phyloP scores from a whole-genome alignment of 345 rosid species.

The Boechera retrofracta region DNA sequence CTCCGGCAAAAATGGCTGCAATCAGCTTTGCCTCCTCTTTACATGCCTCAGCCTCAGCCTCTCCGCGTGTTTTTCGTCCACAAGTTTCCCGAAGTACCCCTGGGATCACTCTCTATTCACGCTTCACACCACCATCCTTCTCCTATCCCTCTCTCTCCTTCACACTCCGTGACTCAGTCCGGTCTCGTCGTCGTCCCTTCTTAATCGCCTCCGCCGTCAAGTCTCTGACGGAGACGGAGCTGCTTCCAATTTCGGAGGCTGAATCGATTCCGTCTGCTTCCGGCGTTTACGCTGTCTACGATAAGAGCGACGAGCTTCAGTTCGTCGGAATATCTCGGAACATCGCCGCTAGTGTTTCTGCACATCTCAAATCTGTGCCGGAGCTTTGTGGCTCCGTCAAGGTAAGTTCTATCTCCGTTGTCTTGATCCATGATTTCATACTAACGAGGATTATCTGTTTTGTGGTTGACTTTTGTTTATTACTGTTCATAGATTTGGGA shows the following conservation, averaged over 20 bases:
- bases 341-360: conserved; percentile 68
- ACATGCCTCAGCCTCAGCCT: conserved; percentile 45
- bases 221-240: conserved; percentile 58
- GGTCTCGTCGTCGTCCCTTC: conserved; percentile 47
- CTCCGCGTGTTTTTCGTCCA: conserved; percentile 42
- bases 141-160: conserved; percentile 51
- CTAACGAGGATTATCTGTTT: background rate
- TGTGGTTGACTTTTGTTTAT: background rate
- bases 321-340: conserved; percentile 87
- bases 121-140: conserved; percentile 43
- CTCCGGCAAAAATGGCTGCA: conserved; percentile 56
- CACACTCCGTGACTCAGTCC: conserved; percentile 39
- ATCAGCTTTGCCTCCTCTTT: conserved; percentile 49
- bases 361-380: conserved; percentile 72
- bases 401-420: conserved; percentile 44
- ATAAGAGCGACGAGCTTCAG: conserved; percentile 66
- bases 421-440: background rate
- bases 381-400: conserved; percentile 77
- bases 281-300: conserved; percentile 85
- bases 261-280: conserved; percentile 55
- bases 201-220: conserved; percentile 54
- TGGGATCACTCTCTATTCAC: conserved; percentile 50
- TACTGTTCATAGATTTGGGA: background rate
- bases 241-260: conserved; percentile 48
- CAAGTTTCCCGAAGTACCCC: conserved; percentile 53